These are phyloP conservation scores for Orbilia javanica DNA, from an alignment of 2,329 filamentous ascomycete species.

Conservation along the genomic window DNA sequence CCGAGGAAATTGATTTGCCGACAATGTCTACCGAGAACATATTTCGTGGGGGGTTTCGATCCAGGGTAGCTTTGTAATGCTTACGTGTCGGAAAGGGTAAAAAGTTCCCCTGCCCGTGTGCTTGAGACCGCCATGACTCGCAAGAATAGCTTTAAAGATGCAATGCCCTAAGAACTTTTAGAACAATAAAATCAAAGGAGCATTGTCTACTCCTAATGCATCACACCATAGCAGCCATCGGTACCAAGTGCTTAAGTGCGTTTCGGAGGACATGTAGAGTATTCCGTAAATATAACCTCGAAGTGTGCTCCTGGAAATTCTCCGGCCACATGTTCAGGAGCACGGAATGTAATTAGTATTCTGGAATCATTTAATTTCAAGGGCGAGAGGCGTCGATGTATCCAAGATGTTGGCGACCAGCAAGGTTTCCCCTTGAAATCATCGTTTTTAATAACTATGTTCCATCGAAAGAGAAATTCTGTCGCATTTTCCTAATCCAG, in stretches of 20 bases:
- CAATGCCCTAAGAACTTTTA: conserved; percentile 8
- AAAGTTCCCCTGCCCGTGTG: conserved; percentile 50
- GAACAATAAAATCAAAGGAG: conserved; percentile 35
- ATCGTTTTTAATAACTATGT: conserved; percentile 38
- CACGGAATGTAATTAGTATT: conserved; percentile 46
- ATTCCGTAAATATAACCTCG: conserved; percentile 24
- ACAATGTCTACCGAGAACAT: conserved; percentile 48
- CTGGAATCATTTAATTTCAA: conserved; percentile 55
- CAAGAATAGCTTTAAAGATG: conserved; percentile 32
- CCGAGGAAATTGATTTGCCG: conserved; percentile 52
- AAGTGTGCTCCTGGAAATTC: conserved; percentile 50
- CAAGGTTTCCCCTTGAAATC: conserved; percentile 48
- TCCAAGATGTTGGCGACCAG: conserved; percentile 15
- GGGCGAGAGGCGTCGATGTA: conserved; percentile 17
- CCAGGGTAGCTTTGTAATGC: conserved; percentile 57
- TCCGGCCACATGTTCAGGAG: conserved; percentile 56
- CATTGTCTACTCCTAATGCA: conserved; percentile 22
- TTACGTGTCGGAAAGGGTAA: conserved; percentile 57
- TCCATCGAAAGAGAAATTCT: conserved; percentile 12
- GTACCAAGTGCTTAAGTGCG: conserved; percentile 20
- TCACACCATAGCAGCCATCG: conserved; percentile 36
- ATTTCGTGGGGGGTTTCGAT: conserved; percentile 46
- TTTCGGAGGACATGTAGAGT: conserved; percentile 42
- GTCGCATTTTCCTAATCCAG: conserved; percentile 46
- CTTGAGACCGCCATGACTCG: conserved; percentile 58